Base-by-base conservation (phyloP, 2,329 filamentous ascomycete genomes). In the Aspergillus tamarii region DNA sequence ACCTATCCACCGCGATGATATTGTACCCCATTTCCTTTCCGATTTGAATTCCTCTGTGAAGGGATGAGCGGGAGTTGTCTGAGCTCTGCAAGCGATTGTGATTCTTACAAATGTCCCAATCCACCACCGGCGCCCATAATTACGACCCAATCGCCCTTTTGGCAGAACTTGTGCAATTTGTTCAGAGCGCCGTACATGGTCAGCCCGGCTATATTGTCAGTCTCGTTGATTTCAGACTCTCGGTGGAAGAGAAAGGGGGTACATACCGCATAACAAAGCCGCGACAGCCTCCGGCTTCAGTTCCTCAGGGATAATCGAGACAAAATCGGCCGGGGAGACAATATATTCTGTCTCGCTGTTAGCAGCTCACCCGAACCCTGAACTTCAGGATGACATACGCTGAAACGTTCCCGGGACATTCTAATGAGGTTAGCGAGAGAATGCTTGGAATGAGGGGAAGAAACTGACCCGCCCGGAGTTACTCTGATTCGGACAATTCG, bases 41-140 rank as follows among this genome's bases (percentile, higher is more conserved):
- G 8, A 63, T 59, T 41, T 66, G 64, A 8, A 66, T 52, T 14
- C 64, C 62, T 23, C 61, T 64, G 32, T 16, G 26, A 19, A 6
- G 11, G 4, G 34, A 9, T 53, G 14, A 53, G 50, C 14, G 45
- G 14, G 21, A 3, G 21, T 53, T 34, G 10, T 53, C 19, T n/a
- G 50, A 14, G 14, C 1, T 14, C 19, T n/a, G 50, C 16, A 10
- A 19, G 4, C 21, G 6, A n/a, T n/a, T 1, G 3, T 3, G 4
- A 53, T 21, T 32, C 56, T 34, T 39, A 65, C 61, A 66, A 30
- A 57, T 66, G 64, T 2, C 64, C 62, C 1, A 66, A 19, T 12
- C 61, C 64, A 46, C 64, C 62, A 23, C 64, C 64, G n/a, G 61
- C 64, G 12, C 64, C 64, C 64, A 66, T 66, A 14, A 66, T 57